phyloP scores from a whole-genome alignment of 2,329 filamentous ascomycete species.

The Coniochaeta pulveracea region DNA sequence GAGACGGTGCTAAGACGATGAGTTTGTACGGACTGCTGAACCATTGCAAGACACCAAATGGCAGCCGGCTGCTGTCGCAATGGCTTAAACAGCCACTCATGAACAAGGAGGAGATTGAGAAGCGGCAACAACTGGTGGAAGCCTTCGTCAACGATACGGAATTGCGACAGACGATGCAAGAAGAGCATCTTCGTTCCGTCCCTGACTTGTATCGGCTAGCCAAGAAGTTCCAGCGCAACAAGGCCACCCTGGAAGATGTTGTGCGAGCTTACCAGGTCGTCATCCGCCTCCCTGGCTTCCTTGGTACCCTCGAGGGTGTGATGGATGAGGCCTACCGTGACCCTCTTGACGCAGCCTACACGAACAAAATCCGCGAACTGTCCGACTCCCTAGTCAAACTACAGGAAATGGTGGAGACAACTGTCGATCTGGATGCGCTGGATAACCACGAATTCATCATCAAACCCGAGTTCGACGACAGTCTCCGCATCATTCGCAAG shows the following conservation, averaged over 20 bases:
- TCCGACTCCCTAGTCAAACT: conserved; percentile 73
- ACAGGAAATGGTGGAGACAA: conserved; percentile 97
- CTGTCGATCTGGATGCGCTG: conserved; percentile 86
- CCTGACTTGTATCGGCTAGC: conserved; percentile 89
- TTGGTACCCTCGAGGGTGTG: conserved; percentile 78
- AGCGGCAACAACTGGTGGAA: conserved; percentile 86
- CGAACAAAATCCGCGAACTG: conserved; percentile 65
- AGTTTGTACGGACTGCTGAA: conserved; percentile 89
- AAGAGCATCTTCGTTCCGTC: conserved; percentile 85
- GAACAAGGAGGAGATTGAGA: conserved; percentile 79
- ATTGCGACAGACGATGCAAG: conserved; percentile 89
- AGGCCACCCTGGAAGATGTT: conserved; percentile 89
- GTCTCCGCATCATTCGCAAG: conserved; percentile 75
- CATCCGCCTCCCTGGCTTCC: conserved; percentile 81
- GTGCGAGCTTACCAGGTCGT: conserved; percentile 91
- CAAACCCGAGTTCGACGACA: conserved; percentile 94
- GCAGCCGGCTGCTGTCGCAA: conserved; percentile 79
- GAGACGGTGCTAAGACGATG: conserved; percentile 96
- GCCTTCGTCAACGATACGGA: conserved; percentile 91
- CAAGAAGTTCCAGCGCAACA: conserved; percentile 87
- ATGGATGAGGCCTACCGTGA: conserved; percentile 93
- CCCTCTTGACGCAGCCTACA: conserved; percentile 79
- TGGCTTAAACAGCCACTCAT: conserved; percentile 98
- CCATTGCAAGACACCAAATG: conserved; percentile 93
- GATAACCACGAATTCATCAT: conserved; percentile 98